Conservation (phyloP, 192 early-diverging fungal species). For the Entrophospora sp. region DNA sequence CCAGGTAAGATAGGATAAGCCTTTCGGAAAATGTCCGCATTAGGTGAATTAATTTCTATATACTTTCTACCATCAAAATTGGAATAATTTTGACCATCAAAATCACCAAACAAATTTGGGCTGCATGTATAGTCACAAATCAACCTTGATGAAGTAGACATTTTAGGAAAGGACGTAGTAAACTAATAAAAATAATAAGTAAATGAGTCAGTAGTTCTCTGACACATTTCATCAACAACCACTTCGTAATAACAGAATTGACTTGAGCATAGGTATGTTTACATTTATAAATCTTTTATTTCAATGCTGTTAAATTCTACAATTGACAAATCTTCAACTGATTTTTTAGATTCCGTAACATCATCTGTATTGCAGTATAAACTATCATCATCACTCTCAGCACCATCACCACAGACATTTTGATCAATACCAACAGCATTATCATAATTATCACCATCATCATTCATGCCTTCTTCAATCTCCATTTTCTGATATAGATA, state of each 20-base stretch:
- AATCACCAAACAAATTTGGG: too few species aligned
- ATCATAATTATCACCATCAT: not conserved
- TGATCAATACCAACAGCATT: not conserved
- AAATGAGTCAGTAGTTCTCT: slow-evolving; percentile 9
- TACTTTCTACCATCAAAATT: too few species aligned
- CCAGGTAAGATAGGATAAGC: too few species aligned
- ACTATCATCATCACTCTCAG: not conserved
- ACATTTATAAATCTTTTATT: slow-evolving; percentile 16
- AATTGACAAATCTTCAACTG: slow-evolving; percentile 14
- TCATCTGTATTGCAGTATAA: not conserved
- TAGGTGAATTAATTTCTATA: too few species aligned
- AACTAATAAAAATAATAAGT: slow-evolving; percentile 9
- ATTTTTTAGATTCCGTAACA: not conserved
- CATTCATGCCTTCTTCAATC: slow-evolving; percentile 4
- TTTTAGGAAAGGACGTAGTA: slow-evolving; percentile 10
- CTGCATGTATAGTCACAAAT: too few species aligned
- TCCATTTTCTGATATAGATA: slow-evolving; percentile 3
- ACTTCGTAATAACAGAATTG: slow-evolving; percentile 10
- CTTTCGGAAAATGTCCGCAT: too few species aligned
- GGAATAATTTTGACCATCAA: too few species aligned
- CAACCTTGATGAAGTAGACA: not conserved
- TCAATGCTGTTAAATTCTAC: slow-evolving; percentile 14
- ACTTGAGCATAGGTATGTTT: slow-evolving; percentile 9
- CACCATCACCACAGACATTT: not conserved
- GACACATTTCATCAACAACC: not conserved